Base-by-base conservation (phyloP, 306 rosid species). In the Citrullus amarus region DNA sequence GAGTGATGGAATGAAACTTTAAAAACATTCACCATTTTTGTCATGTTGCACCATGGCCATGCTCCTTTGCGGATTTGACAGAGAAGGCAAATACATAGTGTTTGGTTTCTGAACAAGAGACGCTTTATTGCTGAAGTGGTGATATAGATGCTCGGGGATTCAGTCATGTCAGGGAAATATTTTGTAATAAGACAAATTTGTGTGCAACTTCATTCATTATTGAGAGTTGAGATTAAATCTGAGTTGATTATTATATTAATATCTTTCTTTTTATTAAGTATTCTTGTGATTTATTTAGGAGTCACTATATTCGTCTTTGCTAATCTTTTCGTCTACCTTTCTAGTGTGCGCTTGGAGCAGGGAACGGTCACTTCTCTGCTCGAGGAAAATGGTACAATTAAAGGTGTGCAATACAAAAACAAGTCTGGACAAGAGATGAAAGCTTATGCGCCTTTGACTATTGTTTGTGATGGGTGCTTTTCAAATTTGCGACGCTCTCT, bases 391-490 rank as follows among this genome's bases (percentile, higher is more conserved):
- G 93, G 91, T 72, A 85, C 86, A 78, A 87, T 94, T 51, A 90
- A 87, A 89, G 98, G 98, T 18, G 98, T 92, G 78, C 86, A 86
- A 58, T 94, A 90, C 87, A 94, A 92, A 90, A 85, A 78, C 2
- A 92, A 88, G 82, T 87, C 86, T 69, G 93, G 92, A 53, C 79
- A 90, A 69, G 97, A 89, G 78, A 75, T 86, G 82, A 82, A 85
- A 38, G 89, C 94, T 51, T 86, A 84, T 84, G 97, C 97, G 6
- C 98, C 97, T 53, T 87, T 94, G 58, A 92, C 96, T 36, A 83
- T 94, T 86, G 97, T 94, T 79, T 94, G 98, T 82, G 97, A 94
- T 79, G 98, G 98, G 18, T 94, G 98, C 80, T 94, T 94, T 89
- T 94, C 97, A 82, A 94, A 92, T 88, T 78, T 94, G 90, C 92